A percentile compares a stretch with the other conserved stretches of the same genome.
Evolutionary conservation across 2,329 filamentous ascomycete species (phyloP).

Genomic region (Fusarium sp.): DNA sequence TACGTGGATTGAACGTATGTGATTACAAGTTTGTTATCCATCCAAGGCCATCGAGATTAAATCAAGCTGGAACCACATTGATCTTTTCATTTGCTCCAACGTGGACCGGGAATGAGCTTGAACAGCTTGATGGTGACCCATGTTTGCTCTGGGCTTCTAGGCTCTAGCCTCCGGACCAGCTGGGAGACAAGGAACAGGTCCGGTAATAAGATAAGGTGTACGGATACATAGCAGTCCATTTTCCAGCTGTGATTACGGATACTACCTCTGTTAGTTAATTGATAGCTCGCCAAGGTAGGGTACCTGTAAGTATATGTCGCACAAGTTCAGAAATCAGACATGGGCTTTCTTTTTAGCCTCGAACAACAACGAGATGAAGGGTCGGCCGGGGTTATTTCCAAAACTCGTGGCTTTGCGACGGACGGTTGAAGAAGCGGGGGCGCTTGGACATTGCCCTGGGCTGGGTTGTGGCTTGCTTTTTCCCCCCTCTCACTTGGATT

Average conservation of each 20-base stretch:
- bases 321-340: constrained; percentile 19
- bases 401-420: constrained; percentile 36
- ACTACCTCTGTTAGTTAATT: not conserved
- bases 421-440: constrained; percentile 38
- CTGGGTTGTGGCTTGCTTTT: constrained; percentile 22
- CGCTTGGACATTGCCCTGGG: constrained; percentile 4
- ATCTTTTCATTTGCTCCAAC: constrained; percentile 14
- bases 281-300: not conserved
- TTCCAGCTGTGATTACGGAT: not conserved
- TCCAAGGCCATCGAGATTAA: constrained; percentile 24
- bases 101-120: constrained; percentile 19
- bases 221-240: not conserved
- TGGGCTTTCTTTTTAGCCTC: constrained; percentile 33
- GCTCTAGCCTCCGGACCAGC: not conserved
- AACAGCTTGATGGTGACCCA: constrained; percentile 23
- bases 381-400: constrained; percentile 30
- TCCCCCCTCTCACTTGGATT: not conserved
- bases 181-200: constrained; percentile 11
- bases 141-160: not conserved
- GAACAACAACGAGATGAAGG: constrained; percentile 41
- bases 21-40: not conserved
- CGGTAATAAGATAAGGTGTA: constrained; percentile 25
- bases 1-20: constrained; percentile 5
- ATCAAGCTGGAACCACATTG: not conserved
- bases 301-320: constrained; percentile 23